Conservation (phyloP, 2,329 filamentous ascomycete species). For the Dactylellina sp. region DNA sequence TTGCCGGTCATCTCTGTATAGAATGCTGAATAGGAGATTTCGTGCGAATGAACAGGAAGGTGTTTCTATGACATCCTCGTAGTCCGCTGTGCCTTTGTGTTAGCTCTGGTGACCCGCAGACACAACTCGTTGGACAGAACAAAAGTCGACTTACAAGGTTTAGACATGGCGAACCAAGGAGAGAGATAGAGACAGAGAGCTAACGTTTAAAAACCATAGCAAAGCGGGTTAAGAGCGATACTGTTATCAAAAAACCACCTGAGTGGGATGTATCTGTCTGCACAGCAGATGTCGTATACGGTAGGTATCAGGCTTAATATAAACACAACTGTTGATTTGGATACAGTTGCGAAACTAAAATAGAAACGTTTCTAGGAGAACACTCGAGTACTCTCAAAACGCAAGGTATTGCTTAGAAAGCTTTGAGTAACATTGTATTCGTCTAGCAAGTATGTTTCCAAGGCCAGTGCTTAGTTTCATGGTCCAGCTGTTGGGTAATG, state of each 20-base stretch:
- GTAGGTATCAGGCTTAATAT: conserved; percentile 1
- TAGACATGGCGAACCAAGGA: conserved; percentile 37
- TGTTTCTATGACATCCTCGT: conserved; percentile 54
- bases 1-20: conserved; percentile 49
- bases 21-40: conserved; percentile 39
- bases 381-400: conserved; percentile 8
- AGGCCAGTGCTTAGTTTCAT: conserved; percentile 31
- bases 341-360: conserved; percentile 22
- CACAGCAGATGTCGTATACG: conserved; percentile 34
- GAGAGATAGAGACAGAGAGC: not conserved
- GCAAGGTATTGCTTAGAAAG: conserved; percentile 18
- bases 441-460: conserved; percentile 17
- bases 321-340: conserved; percentile 14
- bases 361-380: conserved; percentile 17
- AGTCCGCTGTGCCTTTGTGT: conserved; percentile 28
- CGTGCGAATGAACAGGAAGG: conserved; percentile 48
- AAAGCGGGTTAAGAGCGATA: conserved; percentile 1
- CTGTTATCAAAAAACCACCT: not conserved
- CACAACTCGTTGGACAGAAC: not conserved
- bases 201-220: conserved; percentile 38
- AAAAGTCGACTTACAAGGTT: conserved; percentile 38
- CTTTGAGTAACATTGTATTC: conserved; percentile 33
- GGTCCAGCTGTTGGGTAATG: conserved; percentile 33
- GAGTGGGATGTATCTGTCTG: conserved; percentile 27
- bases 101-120: not conserved